Evolutionary conservation across 2,329 filamentous ascomycete genomes (phyloP).

Genomic region (Pseudohalonectria lignicola): DNA sequence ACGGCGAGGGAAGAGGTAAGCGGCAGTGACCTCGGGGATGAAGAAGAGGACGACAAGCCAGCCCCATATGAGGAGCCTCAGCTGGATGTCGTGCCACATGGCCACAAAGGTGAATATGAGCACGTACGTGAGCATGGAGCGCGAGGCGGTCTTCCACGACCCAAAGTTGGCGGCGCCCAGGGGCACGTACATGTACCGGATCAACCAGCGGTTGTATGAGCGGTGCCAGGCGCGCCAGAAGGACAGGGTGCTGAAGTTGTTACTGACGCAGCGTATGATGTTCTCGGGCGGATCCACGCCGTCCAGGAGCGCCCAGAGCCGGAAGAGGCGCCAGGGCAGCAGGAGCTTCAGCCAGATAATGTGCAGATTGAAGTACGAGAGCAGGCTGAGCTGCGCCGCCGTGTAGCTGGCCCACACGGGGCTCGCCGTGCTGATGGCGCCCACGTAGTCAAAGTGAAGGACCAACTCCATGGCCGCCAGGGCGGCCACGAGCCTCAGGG

Average conservation of each 20-base stretch:
- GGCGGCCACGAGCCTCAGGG: slow-evolving; percentile 66
- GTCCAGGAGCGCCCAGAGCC: slow-evolving; percentile 87
- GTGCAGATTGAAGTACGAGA: slow-evolving; percentile 93
- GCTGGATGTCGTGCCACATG: slow-evolving; percentile 93
- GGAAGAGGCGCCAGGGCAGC: slow-evolving; percentile 95
- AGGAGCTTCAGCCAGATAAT: slow-evolving; percentile 97
- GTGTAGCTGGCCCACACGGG: slow-evolving; percentile 79
- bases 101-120: slow-evolving; percentile 94
- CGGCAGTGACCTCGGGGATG: slow-evolving; percentile 70
- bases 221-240: slow-evolving; percentile 98
- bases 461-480: slow-evolving; percentile 85
- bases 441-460: slow-evolving; percentile 85
- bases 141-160: slow-evolving; percentile 31
- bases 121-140: slow-evolving; percentile 64
- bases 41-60: slow-evolving; percentile 96
- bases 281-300: slow-evolving; percentile 94
- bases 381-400: slow-evolving; percentile 74
- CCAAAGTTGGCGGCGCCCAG: slow-evolving; percentile 59
- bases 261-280: slow-evolving; percentile 91
- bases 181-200: slow-evolving; percentile 89
- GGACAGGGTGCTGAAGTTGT: slow-evolving; percentile 82
- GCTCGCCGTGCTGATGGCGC: slow-evolving; percentile 75
- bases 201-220: slow-evolving; percentile 86
- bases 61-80: slow-evolving; percentile 86
- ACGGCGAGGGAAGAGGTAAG: slow-evolving; percentile 58